These are phyloP conservation scores for Jackrogersella minutella DNA, from an alignment of 495 filamentous ascomycete genomes.

Conservation along the genomic window DNA sequence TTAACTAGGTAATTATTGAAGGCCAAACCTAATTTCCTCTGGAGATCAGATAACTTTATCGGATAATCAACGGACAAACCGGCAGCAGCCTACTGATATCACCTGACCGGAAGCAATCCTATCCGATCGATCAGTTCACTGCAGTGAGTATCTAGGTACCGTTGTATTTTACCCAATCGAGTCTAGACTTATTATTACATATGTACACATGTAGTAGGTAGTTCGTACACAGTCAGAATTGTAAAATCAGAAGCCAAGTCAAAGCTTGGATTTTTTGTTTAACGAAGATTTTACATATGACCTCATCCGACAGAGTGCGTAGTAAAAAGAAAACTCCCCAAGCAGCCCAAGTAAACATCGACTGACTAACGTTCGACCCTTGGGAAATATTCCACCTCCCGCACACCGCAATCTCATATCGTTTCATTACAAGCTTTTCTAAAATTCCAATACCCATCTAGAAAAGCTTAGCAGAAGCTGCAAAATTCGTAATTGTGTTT, in stretches of 20 bases:
- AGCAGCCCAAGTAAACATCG: slow-evolving; percentile 32
- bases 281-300: slow-evolving; percentile 23
- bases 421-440: slow-evolving; percentile 20
- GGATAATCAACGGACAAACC: slow-evolving; percentile 21
- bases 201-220: too few relatives aligned
- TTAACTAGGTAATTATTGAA: slow-evolving; percentile 5
- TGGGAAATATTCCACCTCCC: slow-evolving; percentile 9
- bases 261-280: slow-evolving; percentile 13
- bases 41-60: slow-evolving; percentile 32
- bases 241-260: too few relatives aligned
- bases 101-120: slow-evolving; percentile 22
- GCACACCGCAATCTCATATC: slow-evolving; percentile 30
- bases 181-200: too few relatives aligned
- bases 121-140: slow-evolving; percentile 2
- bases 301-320: slow-evolving; percentile 31
- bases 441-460: not conserved
- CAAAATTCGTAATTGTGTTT: slow-evolving; percentile 6
- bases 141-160: not conserved
- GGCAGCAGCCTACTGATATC: slow-evolving; percentile 1
- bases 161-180: slow-evolving; percentile 18
- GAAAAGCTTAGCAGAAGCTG: not conserved
- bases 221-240: too few relatives aligned
- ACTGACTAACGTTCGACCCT: slow-evolving; percentile 36
- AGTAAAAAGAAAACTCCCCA: too few relatives aligned
- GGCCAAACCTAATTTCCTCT: not conserved